Base-by-base conservation (phyloP, 805 yeast species). In the Saccharomycopsis fermentans region DNA sequence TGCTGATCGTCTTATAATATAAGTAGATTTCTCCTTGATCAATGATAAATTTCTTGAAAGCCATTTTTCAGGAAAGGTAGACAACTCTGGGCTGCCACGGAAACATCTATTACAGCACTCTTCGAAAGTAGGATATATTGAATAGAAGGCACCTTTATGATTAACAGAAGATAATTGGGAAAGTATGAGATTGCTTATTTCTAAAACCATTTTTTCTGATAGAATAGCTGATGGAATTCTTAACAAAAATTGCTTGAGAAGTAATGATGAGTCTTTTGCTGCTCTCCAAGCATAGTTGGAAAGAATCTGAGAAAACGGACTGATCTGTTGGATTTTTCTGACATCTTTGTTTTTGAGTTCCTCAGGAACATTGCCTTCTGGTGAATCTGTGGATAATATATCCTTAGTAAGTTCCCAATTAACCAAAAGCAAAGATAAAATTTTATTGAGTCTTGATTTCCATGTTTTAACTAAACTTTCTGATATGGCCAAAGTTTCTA, bases 71-170 rank as follows among this genome's bases (percentile, higher is more conserved):
- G 91, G 83, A 47, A 71, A 73, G 0, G 63, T 64, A 16, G 74
- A 68, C 5, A 76, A 63, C 0, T 69, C 69, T 16, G 65, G 62
- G 8, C 57, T 37, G 21, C 39, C 40, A 17, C 47, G 26, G n/a
- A 67, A 63, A 67, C 92, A 83, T n/a, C 81, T 69, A 14, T 70
- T 62, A 64, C 96, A 88, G 58, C 84, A 79, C 6, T 82, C 76
- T 14, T 83, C 77, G 65, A 87, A 89, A 0, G 94, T 80, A 4
- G 97, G 96, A 62, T 87, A 84, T 0, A 91, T 86, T 0, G 97
- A 83, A 9, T 95, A 84, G 62, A 92, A 88, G 0, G 97, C 96
- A 35, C 98, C 98, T 61, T 95, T 79, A 65, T 94, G 98, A 52
- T 91, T 81, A 21, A 91, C 84, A 0, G 82, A 75, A 2, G 88